Conservation (phyloP, 148 eudicot species). For the Nepenthes mirabilis region DNA sequence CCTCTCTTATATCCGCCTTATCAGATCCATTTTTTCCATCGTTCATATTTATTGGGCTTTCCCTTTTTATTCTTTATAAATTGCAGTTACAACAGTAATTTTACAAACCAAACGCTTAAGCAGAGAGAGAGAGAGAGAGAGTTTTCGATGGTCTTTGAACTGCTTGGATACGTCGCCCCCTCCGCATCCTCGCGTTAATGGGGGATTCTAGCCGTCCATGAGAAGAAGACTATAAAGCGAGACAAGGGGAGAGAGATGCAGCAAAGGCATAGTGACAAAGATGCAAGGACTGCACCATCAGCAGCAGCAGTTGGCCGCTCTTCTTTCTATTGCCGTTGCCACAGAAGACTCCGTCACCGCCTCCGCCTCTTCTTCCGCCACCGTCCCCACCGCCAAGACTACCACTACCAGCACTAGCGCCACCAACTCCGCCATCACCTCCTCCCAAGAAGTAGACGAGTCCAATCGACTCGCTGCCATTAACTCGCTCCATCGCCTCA, state of each 20-base stretch:
- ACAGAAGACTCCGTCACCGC: conserved; percentile 15
- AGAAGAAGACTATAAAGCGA: not conserved
- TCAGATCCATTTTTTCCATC: too few relatives aligned
- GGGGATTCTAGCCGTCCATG: too few relatives aligned
- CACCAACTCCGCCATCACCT: conserved; percentile 6
- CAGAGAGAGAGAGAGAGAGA: too few relatives aligned
- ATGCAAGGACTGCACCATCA: conserved; percentile 84
- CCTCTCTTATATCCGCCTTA: too few relatives aligned
- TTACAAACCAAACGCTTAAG: too few relatives aligned
- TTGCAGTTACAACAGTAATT: too few relatives aligned
- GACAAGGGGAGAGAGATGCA: conserved; percentile 5
- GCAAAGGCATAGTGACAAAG: conserved; percentile 1
- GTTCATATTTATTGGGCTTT: too few relatives aligned
- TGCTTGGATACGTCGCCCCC: too few relatives aligned
- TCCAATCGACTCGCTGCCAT: conserved; percentile 53
- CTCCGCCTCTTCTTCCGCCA: conserved; percentile 4
- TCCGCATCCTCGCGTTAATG: too few relatives aligned
- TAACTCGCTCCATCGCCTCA: conserved; percentile 57
- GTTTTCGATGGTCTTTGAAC: too few relatives aligned
- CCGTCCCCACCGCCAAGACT: conserved; percentile 9
- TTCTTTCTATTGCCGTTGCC: conserved; percentile 40
- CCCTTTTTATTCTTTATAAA: too few relatives aligned
- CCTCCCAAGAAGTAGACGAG: conserved; percentile 35
- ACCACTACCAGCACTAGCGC: conserved; percentile 1
- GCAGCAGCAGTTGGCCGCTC: conserved; percentile 56